phyloP scores from a whole-genome alignment of 257 asterid genomes.

The Petunia axillaris region DNA sequence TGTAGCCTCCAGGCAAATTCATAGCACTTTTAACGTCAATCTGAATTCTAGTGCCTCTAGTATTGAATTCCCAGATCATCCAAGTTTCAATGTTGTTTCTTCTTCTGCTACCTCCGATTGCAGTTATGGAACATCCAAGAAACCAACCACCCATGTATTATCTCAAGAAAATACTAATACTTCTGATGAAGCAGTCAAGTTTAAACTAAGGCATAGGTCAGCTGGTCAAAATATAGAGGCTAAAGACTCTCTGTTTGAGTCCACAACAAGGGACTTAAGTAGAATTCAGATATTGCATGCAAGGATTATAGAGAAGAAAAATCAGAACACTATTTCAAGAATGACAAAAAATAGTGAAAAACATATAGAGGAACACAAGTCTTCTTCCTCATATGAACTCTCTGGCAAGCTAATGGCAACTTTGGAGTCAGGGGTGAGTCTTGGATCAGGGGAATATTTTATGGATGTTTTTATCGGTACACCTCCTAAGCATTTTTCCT shows the following conservation, averaged over 20 bases:
- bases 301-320: constrained; percentile 65
- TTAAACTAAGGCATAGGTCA: constrained; percentile 62
- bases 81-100: constrained; percentile 44
- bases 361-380: not conserved
- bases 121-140: constrained; percentile 26
- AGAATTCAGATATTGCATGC: constrained; percentile 73
- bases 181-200: constrained; percentile 44
- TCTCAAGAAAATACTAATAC: constrained; percentile 17
- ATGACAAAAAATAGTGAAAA: constrained; percentile 28
- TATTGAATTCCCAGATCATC: constrained; percentile 50
- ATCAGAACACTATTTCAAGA: constrained; percentile 52
- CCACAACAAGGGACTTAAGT: constrained; percentile 62
- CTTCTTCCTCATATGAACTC: constrained; percentile 41
- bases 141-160: constrained; percentile 10
- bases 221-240: constrained; percentile 35
- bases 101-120: constrained; percentile 44
- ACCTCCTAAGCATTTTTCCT: constrained; percentile 80
- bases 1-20: constrained; percentile 34
- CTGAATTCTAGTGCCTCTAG: constrained; percentile 41
- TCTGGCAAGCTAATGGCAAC: constrained; percentile 76
- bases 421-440: constrained; percentile 67
- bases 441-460: constrained; percentile 74
- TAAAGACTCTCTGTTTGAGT: constrained; percentile 47
- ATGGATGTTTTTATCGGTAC: constrained; percentile 91
- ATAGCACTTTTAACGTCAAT: constrained; percentile 27